Conservation (phyloP, 257 asterid genomes). For the Gardenia jasminoides region DNA sequence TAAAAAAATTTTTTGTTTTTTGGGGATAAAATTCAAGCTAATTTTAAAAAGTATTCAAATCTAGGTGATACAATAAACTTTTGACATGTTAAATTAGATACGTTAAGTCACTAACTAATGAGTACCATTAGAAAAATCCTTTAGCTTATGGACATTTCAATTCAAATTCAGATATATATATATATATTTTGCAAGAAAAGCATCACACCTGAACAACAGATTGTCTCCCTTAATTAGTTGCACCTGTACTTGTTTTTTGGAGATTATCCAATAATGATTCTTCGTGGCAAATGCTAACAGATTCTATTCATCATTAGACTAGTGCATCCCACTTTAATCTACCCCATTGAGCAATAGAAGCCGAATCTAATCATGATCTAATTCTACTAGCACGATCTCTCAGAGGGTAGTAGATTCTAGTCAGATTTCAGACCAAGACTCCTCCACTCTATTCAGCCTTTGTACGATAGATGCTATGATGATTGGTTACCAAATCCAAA, state of each 20-base stretch:
- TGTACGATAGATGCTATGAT: constrained; percentile 5
- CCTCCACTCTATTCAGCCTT: constrained; percentile 7
- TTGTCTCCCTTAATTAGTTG: background rate
- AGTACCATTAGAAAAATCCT: no score
- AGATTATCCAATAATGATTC: background rate
- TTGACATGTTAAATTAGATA: no score
- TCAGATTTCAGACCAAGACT: background rate
- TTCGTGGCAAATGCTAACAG: background rate
- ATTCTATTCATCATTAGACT: background rate
- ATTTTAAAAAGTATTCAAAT: no score
- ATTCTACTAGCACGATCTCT: background rate
- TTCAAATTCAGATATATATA: no score
- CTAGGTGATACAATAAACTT: no score
- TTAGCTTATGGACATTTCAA: no score
- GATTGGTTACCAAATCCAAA: no score
- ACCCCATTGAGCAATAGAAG: background rate
- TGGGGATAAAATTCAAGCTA: no score
- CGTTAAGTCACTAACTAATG: no score
- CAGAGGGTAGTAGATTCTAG: background rate
- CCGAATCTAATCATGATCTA: constrained; percentile 9
- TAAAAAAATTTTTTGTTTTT: no score
- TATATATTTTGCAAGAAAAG: no score
- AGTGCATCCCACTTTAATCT: background rate
- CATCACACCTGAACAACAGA: background rate
- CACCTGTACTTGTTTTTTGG: background rate